Evolutionary conservation across 2,329 filamentous ascomycete genomes (phyloP).

Genomic region (Aspergillus sojae): DNA sequence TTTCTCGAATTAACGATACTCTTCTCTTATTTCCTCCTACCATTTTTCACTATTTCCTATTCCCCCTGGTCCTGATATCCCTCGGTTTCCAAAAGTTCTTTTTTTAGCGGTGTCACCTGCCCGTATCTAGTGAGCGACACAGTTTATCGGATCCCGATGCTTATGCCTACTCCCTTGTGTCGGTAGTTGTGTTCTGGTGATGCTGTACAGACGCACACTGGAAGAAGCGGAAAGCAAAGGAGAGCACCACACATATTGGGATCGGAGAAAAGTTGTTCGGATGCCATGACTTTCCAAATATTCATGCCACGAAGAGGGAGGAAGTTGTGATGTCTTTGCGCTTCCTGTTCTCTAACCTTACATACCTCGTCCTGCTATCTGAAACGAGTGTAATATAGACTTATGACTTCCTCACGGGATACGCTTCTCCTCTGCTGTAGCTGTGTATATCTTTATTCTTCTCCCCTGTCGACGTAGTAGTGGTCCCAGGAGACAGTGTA

Average conservation of each 20-base stretch:
- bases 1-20: slow-evolving; percentile 29
- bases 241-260: slow-evolving; percentile 13
- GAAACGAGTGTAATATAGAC: slow-evolving; percentile 34
- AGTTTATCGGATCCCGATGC: slow-evolving; percentile 19
- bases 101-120: slow-evolving; percentile 37
- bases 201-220: slow-evolving; percentile 3
- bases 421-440: neutral
- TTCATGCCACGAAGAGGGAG: slow-evolving; percentile 26
- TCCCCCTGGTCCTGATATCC: slow-evolving; percentile 45
- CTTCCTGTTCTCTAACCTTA: slow-evolving; percentile 21
- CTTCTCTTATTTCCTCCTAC: slow-evolving; percentile 21
- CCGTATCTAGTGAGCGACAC: slow-evolving; percentile 38
- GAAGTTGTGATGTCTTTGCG: slow-evolving; percentile 28
- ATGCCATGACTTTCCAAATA: slow-evolving; percentile 22
- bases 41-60: slow-evolving; percentile 21
- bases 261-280: slow-evolving; percentile 28
- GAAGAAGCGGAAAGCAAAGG: slow-evolving; percentile 4
- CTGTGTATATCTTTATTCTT: neutral
- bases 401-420: slow-evolving; percentile 32
- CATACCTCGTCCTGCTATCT: slow-evolving; percentile 24
- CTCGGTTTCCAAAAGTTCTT: slow-evolving; percentile 45
- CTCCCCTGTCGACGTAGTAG: neutral
- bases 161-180: slow-evolving; percentile 2
- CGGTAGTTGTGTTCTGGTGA: slow-evolving; percentile 7
- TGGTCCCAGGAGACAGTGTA: neutral